Evolutionary conservation across 441 rosid genomes (phyloP), one percentile per base, ranked within the genome.

Genomic region (Isatis lusitanica): DNA sequence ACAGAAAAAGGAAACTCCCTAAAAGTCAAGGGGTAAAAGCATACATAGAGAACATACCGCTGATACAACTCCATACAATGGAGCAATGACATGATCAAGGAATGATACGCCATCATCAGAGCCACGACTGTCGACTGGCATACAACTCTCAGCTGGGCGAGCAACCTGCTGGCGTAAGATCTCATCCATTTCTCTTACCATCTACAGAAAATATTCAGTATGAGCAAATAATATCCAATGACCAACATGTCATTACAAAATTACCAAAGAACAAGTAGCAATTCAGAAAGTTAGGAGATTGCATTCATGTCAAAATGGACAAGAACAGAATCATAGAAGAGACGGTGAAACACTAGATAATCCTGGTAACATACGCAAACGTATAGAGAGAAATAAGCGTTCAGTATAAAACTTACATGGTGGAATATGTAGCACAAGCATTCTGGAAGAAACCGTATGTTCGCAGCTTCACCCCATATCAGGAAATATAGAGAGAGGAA

Each of bases 391-490:
- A 65, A 63, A 48, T 39, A 63, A 68, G 67, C 48, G 36, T 39
- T 73, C 63, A 62, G 43, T 68, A 63, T 33, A 38, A 53, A 52
- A 83, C 92, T 84, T 80, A 92, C 98, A 80, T 95, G 90, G 84
- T 95, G 99, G 81, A 93, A 95, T 78, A 95, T 90, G 87, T 95
- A 95, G 88, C 99, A 95, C 77, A 95, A 81, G 83, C 99, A 95
- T 85, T 95, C 99, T 24, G 99, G 99, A 86, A 95, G 88, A 78
- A 87, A 95, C 85, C 99, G 87, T 59, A 93, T 70, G 74, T 95
- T 95, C 78, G 98, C 76, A 79, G 98, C 98, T 85, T 95, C 99
- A 33, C 99, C 99, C 99, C 99, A 95, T 69, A 95, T 91, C 65
- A 90, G 81, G 77, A 86, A 91, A 82, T 93, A 95, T 82, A 95